Base-by-base conservation (phyloP, 805 yeast genomes). In the Danielia reshetovae region DNA sequence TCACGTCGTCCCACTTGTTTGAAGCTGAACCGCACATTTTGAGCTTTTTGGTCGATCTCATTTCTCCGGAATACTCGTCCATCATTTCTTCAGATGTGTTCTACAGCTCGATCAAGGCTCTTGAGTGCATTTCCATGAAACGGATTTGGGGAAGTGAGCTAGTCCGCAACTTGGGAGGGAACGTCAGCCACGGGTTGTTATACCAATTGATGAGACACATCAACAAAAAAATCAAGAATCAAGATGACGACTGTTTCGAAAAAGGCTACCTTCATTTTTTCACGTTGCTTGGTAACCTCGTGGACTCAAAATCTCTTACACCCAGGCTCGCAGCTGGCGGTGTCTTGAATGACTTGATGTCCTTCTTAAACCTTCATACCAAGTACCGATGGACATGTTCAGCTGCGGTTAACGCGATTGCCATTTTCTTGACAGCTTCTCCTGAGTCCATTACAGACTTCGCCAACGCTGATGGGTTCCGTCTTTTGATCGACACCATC, bases 131-230 rank as follows among this genome's bases (percentile, higher is more conserved):
- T 21, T 73, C 95, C 1, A 64, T 73, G 14, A 79, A 77, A 49
- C 77, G 77, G 30, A 71, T 72, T 4, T 82, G 88, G 75, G 81
- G 89, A 12, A 69, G 81, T 32, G 96, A 88, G 45, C 69, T 89
- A 15, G 68, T 88, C 34, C 71, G 87, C 38, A 79, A 85, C 9
- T 57, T 88, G 43, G 86, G 93, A 14, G 96, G 93, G 7, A 86
- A 86, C 54, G 87, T 89, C 25, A 78, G 80, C 40, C 96, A 89
- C 57, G 97, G 97, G 1, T 60, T 79, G 9, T 52, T 89, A 25
- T 85, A 83, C 61, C 88, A 85, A 50, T 73, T 81, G 19, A 55
- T 88, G 18, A 73, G 89, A 37, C 68, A 68, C 27, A 75, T 86
- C n/a, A 65, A 75, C 35, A 75, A 77, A 38, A 60, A 69, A 27